Conservation (phyloP, 2,329 filamentous ascomycete species). For the Ascochyta clinopodiicola region DNA sequence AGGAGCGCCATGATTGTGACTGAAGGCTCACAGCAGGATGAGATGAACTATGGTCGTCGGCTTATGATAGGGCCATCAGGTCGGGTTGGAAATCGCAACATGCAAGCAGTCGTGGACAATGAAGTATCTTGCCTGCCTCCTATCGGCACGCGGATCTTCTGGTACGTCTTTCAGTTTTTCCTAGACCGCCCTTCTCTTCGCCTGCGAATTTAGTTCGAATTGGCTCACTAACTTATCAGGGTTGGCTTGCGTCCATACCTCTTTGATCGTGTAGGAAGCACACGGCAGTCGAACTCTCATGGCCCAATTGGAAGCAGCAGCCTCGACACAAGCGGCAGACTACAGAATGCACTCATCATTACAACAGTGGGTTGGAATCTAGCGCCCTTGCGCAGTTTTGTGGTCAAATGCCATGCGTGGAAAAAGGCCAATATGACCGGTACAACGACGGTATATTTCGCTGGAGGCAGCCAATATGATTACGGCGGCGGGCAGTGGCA, state of each 20-base stretch:
- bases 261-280: conserved; percentile 26
- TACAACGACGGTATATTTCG: conserved; percentile 37
- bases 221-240: conserved; percentile 14
- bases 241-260: conserved; percentile 39
- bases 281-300: neutral
- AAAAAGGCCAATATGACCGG: conserved; percentile 29
- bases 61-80: neutral
- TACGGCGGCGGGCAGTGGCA: conserved; percentile 27
- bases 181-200: neutral
- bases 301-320: neutral
- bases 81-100: neutral
- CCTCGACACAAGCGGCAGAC: conserved; percentile 18
- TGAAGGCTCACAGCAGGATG: conserved; percentile 18
- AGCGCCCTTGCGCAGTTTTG: conserved; percentile 31
- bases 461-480: conserved; percentile 16
- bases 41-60: neutral
- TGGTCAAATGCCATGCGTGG: conserved; percentile 31
- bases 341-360: conserved; percentile 28
- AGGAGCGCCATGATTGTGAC: conserved; percentile 33
- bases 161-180: conserved; percentile 17
- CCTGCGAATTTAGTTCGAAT: neutral
- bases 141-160: conserved; percentile 30
- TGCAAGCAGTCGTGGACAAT: neutral
- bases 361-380: conserved; percentile 39
- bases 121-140: conserved; percentile 15